Conservation (phyloP, 345 rosid species). For the Camelina hispida region DNA sequence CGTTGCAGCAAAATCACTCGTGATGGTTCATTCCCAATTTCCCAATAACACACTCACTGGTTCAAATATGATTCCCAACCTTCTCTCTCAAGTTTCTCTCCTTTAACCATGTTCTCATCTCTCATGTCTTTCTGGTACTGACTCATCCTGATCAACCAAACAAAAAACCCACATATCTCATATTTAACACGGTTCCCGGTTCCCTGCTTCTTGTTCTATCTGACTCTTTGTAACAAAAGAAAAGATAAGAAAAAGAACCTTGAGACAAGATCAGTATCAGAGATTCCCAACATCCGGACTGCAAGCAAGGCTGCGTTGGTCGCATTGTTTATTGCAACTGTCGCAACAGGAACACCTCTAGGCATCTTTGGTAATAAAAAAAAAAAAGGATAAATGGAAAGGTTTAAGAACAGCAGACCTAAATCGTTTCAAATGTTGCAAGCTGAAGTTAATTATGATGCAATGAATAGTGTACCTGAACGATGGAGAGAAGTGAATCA, state of each 20-base stretch:
- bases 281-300: conserved; percentile 72
- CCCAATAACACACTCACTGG: conserved; percentile 45
- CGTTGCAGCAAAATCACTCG: conserved; percentile 26
- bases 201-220: background rate
- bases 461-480: conserved; percentile 60
- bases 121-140: conserved; percentile 88
- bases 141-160: conserved; percentile 63
- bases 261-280: conserved; percentile 68
- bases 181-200: background rate
- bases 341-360: conserved; percentile 94
- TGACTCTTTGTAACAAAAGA: conserved; percentile 2
- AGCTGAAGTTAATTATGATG: conserved; percentile 13
- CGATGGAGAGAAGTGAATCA: conserved; percentile 93
- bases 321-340: conserved; percentile 88
- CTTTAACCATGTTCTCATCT: conserved; percentile 71
- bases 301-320: conserved; percentile 89
- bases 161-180: background rate
- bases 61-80: conserved; percentile 83
- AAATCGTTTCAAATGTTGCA: background rate
- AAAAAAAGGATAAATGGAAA: background rate
- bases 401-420: background rate
- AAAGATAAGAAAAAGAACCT: conserved; percentile 38
- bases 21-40: background rate
- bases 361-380: conserved; percentile 68
- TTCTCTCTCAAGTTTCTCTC: conserved; percentile 64